These are phyloP conservation scores for Coffea eugenioides DNA, from an alignment of 257 asterid genomes.

Conservation along the genomic window DNA sequence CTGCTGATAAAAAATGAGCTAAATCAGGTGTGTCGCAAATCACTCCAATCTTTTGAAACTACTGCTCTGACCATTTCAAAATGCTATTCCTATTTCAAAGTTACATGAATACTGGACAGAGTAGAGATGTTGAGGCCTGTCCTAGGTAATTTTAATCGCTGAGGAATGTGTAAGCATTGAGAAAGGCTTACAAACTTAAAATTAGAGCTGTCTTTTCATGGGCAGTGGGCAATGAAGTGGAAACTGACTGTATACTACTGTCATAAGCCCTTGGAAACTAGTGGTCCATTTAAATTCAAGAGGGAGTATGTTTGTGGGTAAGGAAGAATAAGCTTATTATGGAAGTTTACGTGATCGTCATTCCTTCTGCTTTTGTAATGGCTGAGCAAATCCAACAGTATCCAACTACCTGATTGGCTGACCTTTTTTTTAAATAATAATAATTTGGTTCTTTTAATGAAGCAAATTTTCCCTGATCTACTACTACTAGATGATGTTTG, in stretches of 20 bases:
- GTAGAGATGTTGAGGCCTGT: not conserved
- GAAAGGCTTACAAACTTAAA: not conserved
- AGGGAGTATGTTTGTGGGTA: not conserved
- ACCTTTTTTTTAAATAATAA: not conserved
- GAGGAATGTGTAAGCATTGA: not conserved
- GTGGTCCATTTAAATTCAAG: not conserved
- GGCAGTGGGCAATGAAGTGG: not conserved
- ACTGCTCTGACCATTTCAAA: not conserved
- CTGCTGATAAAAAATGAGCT: conserved; percentile 38
- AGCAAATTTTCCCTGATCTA: not conserved
- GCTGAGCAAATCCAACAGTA: not conserved
- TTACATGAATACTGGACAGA: not conserved
- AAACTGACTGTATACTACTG: too few relatives aligned
- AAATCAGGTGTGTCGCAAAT: conserved; percentile 58
- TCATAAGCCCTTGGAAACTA: not conserved
- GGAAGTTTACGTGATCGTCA: not conserved
- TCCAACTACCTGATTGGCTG: not conserved
- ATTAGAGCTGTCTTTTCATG: not conserved
- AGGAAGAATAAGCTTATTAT: not conserved
- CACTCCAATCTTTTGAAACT: not conserved
- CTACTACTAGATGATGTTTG: not conserved
- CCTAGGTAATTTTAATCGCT: not conserved
- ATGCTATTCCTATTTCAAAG: not conserved
- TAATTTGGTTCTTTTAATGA: not conserved
- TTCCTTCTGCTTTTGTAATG: not conserved